A percentile compares a stretch with the other conserved stretches of the same genome.
Conservation (phyloP, 202 grass and related monocot genomes). For the Setaria italica region DNA sequence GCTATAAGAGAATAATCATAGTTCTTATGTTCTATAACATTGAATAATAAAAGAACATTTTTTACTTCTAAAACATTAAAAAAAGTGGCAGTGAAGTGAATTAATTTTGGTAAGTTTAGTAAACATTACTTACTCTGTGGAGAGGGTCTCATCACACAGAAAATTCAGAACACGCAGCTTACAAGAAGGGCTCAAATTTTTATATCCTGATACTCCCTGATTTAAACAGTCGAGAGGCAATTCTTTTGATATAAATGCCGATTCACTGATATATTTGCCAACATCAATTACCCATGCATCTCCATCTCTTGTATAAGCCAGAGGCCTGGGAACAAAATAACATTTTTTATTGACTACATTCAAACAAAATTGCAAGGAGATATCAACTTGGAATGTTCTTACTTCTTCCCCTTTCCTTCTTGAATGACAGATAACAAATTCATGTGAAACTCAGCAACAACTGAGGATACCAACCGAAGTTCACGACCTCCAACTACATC, state of each 20-base stretch:
- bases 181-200: constrained; percentile 59
- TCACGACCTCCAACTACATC: constrained; percentile 75
- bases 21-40: constrained; percentile 34
- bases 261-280: constrained; percentile 62
- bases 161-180: constrained; percentile 84
- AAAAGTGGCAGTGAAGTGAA: constrained; percentile 26
- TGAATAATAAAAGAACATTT: constrained; percentile 21
- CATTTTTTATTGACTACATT: constrained; percentile 30
- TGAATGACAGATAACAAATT: constrained; percentile 78
- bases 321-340: constrained; percentile 57
- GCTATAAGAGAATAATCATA: not conserved
- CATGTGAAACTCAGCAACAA: constrained; percentile 70
- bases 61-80: constrained; percentile 23
- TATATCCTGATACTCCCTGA: constrained; percentile 65
- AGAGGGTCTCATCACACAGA: constrained; percentile 77
- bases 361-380: constrained; percentile 29
- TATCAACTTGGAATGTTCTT: constrained; percentile 36
- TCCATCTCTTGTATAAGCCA: constrained; percentile 60
- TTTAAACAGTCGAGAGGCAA: constrained; percentile 50
- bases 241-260: constrained; percentile 46
- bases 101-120: constrained; percentile 33
- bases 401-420: constrained; percentile 71
- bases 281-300: constrained; percentile 66
- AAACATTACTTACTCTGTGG: constrained; percentile 61
- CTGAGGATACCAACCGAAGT: constrained; percentile 55